Conservation (phyloP, 2,329 filamentous ascomycete genomes). For the Botrytis deweyae region DNA sequence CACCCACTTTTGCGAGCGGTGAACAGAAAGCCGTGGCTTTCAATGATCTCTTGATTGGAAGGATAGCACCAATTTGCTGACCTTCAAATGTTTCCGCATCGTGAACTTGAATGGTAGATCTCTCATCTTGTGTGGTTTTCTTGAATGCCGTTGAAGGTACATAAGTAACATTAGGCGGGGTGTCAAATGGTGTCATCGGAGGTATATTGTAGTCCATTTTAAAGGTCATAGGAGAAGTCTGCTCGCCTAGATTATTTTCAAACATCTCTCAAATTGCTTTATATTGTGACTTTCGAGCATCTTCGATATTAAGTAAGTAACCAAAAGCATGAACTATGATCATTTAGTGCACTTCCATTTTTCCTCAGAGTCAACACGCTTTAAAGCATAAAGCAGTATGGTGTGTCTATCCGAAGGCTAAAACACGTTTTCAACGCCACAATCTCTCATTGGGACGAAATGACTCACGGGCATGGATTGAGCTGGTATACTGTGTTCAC, state of each 20-base stretch:
- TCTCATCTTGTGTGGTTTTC: background rate
- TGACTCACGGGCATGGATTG: background rate
- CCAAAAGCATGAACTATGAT: background rate
- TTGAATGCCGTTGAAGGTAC: background rate
- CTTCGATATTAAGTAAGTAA: background rate
- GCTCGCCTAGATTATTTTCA: background rate
- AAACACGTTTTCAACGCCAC: background rate
- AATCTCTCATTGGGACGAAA: background rate
- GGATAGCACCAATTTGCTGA: constrained; percentile 2
- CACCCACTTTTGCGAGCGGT: constrained; percentile 2
- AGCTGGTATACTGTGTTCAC: background rate
- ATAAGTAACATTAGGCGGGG: background rate
- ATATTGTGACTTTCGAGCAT: background rate
- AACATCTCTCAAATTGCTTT: background rate
- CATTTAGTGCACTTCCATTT: background rate
- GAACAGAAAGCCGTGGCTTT: background rate
- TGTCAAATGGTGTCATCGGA: background rate
- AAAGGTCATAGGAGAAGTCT: background rate
- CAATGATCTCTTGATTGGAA: constrained; percentile 4
- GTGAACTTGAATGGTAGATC: background rate
- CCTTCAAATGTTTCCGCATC: constrained; percentile 8
- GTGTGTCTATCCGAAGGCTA: background rate
- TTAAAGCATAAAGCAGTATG: background rate
- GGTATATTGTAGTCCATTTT: constrained; percentile 4
- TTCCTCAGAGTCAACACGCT: background rate